Evolutionary conservation across 495 filamentous ascomycete genomes (phyloP).

Genomic region (Penicillium riverlandense): DNA sequence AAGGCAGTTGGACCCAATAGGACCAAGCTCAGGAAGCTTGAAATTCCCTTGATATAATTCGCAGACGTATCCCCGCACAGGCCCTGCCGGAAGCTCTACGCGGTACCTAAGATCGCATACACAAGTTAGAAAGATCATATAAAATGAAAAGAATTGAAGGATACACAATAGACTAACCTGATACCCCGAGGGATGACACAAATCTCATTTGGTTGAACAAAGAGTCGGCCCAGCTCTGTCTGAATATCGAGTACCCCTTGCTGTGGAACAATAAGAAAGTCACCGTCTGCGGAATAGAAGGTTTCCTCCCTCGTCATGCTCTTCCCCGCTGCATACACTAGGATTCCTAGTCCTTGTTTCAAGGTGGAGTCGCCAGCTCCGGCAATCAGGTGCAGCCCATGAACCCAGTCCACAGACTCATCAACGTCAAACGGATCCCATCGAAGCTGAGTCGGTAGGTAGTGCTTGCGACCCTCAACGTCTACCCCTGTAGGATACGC

Average conservation of each 20-base stretch:
- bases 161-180: constrained; percentile 19
- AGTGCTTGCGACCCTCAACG: constrained; percentile 43
- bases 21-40: constrained; percentile 77
- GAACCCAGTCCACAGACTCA: constrained; percentile 68
- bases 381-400: constrained; percentile 67
- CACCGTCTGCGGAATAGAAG: constrained; percentile 85
- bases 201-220: constrained; percentile 90
- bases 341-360: constrained; percentile 75
- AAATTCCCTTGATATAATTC: constrained; percentile 86
- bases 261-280: constrained; percentile 79
- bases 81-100: constrained; percentile 57
- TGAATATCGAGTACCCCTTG: constrained; percentile 79
- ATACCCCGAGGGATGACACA: constrained; percentile 81
- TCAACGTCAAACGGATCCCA: constrained; percentile 87
- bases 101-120: constrained; percentile 47
- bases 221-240: constrained; percentile 72
- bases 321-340: constrained; percentile 73
- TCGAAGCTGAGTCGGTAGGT: constrained; percentile 79
- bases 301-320: constrained; percentile 72
- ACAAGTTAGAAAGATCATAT: neutral
- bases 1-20: constrained; percentile 81
- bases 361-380: constrained; percentile 77
- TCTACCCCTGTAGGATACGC: constrained; percentile 48
- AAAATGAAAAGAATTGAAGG: too few relatives aligned
- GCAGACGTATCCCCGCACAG: constrained; percentile 75